Evolutionary conservation across 805 yeast species (phyloP).

Genomic region (Candida caryicola): DNA sequence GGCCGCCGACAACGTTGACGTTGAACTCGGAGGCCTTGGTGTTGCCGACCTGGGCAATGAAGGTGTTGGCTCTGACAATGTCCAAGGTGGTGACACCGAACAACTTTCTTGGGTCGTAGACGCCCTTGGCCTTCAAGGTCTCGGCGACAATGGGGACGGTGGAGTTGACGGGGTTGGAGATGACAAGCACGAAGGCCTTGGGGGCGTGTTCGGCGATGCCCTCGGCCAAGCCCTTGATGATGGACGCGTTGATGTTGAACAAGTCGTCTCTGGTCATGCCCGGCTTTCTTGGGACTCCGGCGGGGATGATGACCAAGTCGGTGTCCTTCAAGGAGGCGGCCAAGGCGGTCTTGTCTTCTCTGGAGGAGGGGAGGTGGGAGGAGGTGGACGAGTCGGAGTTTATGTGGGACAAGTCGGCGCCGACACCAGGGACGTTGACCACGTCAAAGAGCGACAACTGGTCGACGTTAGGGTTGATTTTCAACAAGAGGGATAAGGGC

Average conservation of each 20-base stretch:
- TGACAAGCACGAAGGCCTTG: constrained; percentile 72
- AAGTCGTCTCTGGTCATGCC: constrained; percentile 93
- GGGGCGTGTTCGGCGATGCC: constrained; percentile 74
- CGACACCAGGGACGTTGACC: constrained; percentile 81
- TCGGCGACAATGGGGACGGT: constrained; percentile 88
- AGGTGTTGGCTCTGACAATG: constrained; percentile 82
- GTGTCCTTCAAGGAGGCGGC: constrained; percentile 44
- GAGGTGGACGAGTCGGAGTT: constrained; percentile 61
- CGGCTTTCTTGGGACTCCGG: constrained; percentile 91
- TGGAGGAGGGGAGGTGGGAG: constrained; percentile 58
- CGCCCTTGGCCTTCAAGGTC: constrained; percentile 64
- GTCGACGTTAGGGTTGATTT: constrained; percentile 59
- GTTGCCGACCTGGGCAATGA: constrained; percentile 54
- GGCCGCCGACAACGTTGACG: constrained; percentile 88
- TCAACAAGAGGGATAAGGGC: constrained; percentile 79
- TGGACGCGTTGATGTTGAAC: constrained; percentile 79
- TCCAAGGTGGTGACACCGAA: constrained; percentile 91
- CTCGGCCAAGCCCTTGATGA: constrained; percentile 68
- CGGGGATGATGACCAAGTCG: constrained; percentile 62
- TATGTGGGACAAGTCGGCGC: constrained; percentile 84
- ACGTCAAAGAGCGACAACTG: constrained; percentile 82
- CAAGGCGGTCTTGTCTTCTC: constrained; percentile 46
- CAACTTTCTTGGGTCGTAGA: constrained; percentile 66
- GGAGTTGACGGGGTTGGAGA: constrained; percentile 92
- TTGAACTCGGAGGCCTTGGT: constrained; percentile 51